phyloP scores from a whole-genome alignment of 2,329 filamentous ascomycete species.

The Pezicula radicicola region DNA sequence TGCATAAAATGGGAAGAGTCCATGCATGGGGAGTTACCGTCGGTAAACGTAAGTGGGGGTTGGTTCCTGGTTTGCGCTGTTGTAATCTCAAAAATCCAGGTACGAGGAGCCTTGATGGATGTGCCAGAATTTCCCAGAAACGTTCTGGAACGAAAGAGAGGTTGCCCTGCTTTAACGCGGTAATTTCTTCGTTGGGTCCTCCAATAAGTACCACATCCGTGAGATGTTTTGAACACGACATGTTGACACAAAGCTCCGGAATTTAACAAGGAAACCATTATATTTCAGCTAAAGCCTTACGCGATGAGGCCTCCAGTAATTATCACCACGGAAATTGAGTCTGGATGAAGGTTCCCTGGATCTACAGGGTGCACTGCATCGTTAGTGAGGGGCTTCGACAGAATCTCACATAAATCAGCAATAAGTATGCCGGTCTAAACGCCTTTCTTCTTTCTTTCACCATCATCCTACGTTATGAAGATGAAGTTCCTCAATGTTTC shows the following conservation, averaged over 20 bases:
- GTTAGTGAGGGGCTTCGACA: background rate
- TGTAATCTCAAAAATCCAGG: no score
- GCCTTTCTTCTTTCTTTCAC: background rate
- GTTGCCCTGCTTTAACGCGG: no score
- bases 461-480: constrained; percentile 1
- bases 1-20: no score
- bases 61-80: background rate
- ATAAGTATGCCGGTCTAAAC: background rate
- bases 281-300: background rate
- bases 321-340: background rate
- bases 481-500: background rate
- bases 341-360: background rate
- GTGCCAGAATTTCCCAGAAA: no score
- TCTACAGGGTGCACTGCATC: background rate
- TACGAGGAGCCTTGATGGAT: no score
- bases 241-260: background rate
- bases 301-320: background rate
- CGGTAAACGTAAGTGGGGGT: background rate
- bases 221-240: no score
- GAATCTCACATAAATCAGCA: no score
- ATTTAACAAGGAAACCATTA: background rate
- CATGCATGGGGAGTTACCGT: no score
- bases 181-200: no score
- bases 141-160: no score
- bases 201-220: no score